Conservation (phyloP, 129 eudicot genomes). For the Chrysanthemum makinoi region DNA sequence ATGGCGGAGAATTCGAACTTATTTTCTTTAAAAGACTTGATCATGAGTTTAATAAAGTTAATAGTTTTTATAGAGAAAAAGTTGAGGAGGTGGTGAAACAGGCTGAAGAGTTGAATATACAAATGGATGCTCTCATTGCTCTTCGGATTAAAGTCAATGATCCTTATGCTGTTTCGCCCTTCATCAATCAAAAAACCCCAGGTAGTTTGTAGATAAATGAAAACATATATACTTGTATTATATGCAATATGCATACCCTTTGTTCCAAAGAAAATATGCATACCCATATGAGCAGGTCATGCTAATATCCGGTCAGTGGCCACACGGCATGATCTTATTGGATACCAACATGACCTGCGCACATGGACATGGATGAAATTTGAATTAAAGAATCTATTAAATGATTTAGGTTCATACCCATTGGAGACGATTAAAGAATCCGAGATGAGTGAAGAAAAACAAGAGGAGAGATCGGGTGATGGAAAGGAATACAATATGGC, state of each 20-base stretch:
- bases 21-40: conserved; percentile 50
- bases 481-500: conserved; percentile 29
- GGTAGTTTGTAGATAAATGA: conserved; percentile 11
- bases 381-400: too few species aligned
- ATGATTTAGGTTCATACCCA: conserved; percentile 28
- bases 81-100: conserved; percentile 56
- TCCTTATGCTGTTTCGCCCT: conserved; percentile 12
- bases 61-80: conserved; percentile 41
- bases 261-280: too few species aligned
- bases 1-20: conserved; percentile 55
- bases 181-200: conserved; percentile 26
- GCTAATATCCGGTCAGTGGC: too few species aligned
- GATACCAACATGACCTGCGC: too few species aligned
- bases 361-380: too few species aligned
- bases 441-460: not conserved
- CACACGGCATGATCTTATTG: too few species aligned
- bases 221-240: too few species aligned
- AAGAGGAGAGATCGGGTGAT: conserved; percentile 10
- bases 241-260: too few species aligned
- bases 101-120: conserved; percentile 53
- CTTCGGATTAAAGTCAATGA: conserved; percentile 39
- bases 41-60: conserved; percentile 57
- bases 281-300: too few species aligned
- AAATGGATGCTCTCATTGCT: conserved; percentile 68
- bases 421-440: conserved; percentile 44